Percentiles rank a stretch among this genome's conserved stretches.
These are phyloP conservation scores for Mycocentrospora acerina DNA, from an alignment of 2,329 filamentous ascomycete species.

Conservation along the genomic window DNA sequence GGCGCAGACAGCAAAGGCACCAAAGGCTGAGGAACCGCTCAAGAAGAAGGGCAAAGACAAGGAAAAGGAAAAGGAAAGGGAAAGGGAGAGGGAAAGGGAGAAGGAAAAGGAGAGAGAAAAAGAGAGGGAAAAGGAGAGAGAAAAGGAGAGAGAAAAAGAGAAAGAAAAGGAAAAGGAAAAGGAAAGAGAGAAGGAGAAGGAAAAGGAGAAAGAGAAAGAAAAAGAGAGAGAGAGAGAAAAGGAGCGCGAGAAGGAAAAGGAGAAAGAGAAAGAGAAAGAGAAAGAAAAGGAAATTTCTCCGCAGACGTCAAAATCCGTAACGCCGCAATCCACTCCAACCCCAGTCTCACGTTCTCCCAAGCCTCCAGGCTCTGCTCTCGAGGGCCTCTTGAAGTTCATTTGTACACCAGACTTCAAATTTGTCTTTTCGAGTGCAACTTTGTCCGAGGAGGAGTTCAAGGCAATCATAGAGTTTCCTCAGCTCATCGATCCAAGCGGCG, in stretches of 20 bases:
- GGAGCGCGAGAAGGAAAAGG: conserved; percentile 19
- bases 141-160: conserved; percentile 20
- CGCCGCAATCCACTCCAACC: conserved; percentile 19
- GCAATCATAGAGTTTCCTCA: conserved; percentile 66
- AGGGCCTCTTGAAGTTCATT: conserved; percentile 44
- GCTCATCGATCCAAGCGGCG: conserved; percentile 80
- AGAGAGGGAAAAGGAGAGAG: conserved; percentile 18
- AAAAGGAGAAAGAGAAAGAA: conserved; percentile 3
- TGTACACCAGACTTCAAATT: conserved; percentile 53
- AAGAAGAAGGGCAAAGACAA: conserved; percentile 34
- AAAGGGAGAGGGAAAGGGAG: conserved; percentile 17
- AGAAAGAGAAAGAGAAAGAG: conserved; percentile 22
- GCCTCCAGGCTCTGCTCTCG: conserved; percentile 28
- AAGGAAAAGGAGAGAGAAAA: conserved; percentile 5
- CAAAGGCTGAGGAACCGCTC: conserved; percentile 29
- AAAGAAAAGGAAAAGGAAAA: conserved; percentile 25
- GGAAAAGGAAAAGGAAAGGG: conserved; percentile 21
- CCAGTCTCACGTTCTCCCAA: conserved; percentile 17
- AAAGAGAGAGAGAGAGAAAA: conserved; percentile 19
- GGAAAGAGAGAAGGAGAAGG: conserved; percentile 18
- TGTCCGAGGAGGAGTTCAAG: conserved; percentile 51
- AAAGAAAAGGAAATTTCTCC: conserved; percentile 31
- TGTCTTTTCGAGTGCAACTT: conserved; percentile 49
- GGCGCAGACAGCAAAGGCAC: conserved; percentile 31
- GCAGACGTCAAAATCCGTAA: conserved; percentile 29